Percentiles rank a stretch among this genome's conserved stretches.
phyloP scores from a whole-genome alignment of 1,139 yeast species.

The Geotrichum cucujoidarum region DNA sequence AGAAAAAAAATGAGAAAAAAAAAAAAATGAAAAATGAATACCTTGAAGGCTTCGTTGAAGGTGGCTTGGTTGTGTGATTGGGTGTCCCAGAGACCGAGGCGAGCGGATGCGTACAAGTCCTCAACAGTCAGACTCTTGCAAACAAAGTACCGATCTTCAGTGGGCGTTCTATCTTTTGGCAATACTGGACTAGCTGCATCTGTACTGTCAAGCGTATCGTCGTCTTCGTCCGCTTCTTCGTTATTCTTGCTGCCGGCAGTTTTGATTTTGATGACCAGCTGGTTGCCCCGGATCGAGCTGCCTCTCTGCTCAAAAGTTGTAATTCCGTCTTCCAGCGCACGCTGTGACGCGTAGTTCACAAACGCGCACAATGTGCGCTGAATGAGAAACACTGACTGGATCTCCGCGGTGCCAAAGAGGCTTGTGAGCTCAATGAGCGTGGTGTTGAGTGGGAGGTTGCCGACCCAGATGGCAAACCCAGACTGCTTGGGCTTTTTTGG shows the following conservation, averaged over 20 bases:
- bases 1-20: not conserved
- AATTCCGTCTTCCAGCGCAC: slow-evolving; percentile 35
- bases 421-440: slow-evolving; percentile 35
- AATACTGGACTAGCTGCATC: slow-evolving; percentile 3
- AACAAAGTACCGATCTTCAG: slow-evolving; percentile 36
- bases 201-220: not conserved
- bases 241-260: slow-evolving; percentile 1
- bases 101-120: slow-evolving; percentile 36
- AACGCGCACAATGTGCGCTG: slow-evolving; percentile 41
- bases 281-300: slow-evolving; percentile 32
- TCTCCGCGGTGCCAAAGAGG: slow-evolving; percentile 37
- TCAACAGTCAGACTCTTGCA: slow-evolving; percentile 40
- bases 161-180: not conserved
- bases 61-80: slow-evolving; percentile 38
- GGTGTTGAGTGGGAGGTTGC: slow-evolving; percentile 38
- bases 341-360: slow-evolving; percentile 35
- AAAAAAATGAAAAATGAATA: not conserved
- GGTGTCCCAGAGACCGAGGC: slow-evolving; percentile 39
- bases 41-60: slow-evolving; percentile 37
- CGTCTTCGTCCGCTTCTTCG: slow-evolving; percentile 5
- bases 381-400: slow-evolving; percentile 39
- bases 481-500: slow-evolving; percentile 38
- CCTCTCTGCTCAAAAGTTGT: slow-evolving; percentile 31
- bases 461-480: slow-evolving; percentile 42
- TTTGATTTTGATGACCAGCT: slow-evolving; percentile 32